Conservation (phyloP, 2,329 filamentous ascomycete species). For the Sphaerulina musiva region DNA sequence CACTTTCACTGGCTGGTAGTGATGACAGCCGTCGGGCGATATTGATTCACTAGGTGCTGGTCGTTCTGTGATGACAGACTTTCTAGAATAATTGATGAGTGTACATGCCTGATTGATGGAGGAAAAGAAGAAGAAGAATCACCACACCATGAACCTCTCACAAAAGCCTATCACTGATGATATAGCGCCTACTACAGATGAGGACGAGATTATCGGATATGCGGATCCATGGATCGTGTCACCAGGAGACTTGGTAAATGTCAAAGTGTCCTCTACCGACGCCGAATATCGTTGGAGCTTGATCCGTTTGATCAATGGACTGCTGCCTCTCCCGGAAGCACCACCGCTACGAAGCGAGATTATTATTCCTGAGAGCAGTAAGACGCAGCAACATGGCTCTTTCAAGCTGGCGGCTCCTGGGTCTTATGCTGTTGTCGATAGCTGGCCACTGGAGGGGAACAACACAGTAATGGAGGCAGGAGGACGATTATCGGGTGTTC, state of each 20-base stretch:
- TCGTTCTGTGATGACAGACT: too few species aligned
- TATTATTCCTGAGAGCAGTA: background rate
- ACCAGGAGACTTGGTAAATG: constrained; percentile 1
- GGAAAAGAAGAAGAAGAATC: too few species aligned
- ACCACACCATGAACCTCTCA: too few species aligned
- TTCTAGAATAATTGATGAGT: too few species aligned
- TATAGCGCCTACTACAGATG: background rate
- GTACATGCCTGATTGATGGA: too few species aligned
- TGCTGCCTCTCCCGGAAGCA: background rate
- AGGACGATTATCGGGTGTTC: background rate
- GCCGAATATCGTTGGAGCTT: constrained; percentile 2
- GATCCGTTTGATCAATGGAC: background rate
- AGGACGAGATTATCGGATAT: constrained; percentile 5
- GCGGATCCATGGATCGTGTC: constrained; percentile 6
- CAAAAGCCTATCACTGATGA: background rate
- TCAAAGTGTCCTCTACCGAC: constrained; percentile 5
- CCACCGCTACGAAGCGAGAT: constrained; percentile 1
- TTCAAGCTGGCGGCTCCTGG: background rate
- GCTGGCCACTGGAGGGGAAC: background rate
- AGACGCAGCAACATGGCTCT: background rate
- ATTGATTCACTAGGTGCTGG: too few species aligned
- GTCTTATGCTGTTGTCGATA: background rate
- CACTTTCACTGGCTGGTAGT: too few species aligned
- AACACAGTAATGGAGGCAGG: too few species aligned
- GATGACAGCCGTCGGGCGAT: too few species aligned